These are phyloP conservation scores for Lichtheimia ornata DNA, from an alignment of 371 early-diverging fungal species.

Conservation along the genomic window DNA sequence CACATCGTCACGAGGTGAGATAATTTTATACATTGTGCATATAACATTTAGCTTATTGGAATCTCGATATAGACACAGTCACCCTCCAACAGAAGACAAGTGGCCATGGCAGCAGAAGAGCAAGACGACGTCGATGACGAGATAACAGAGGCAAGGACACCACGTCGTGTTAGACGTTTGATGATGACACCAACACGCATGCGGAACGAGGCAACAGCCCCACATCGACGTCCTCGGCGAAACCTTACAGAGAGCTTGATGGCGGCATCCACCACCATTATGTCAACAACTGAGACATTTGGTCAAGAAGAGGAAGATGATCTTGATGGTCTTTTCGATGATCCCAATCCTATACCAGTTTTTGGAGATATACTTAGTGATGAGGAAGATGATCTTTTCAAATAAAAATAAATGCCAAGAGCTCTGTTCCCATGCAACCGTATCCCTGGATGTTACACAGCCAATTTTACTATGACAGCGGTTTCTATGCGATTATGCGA, in stretches of 20 bases:
- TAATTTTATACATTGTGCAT: not conserved
- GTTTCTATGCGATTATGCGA: no score
- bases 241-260: conserved; percentile 6
- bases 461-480: no score
- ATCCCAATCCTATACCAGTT: not conserved
- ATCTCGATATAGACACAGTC: not conserved
- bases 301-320: not conserved
- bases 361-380: conserved; percentile 1
- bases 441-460: no score
- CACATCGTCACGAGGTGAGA: conserved; percentile 8
- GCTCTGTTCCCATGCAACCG: no score
- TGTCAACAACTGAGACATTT: not conserved
- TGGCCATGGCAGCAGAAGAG: not conserved
- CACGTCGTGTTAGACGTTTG: conserved; percentile 1
- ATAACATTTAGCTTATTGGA: not conserved
- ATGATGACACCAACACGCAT: conserved; percentile 11
- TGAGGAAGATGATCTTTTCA: not conserved
- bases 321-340: not conserved
- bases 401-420: no score
- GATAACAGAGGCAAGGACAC: not conserved
- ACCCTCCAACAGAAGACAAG: not conserved
- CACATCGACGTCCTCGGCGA: conserved; percentile 6
- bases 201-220: not conserved
- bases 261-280: not conserved
- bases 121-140: not conserved